phyloP scores from a whole-genome alignment of 345 rosid genomes.

The Ailanthus altissimus region DNA sequence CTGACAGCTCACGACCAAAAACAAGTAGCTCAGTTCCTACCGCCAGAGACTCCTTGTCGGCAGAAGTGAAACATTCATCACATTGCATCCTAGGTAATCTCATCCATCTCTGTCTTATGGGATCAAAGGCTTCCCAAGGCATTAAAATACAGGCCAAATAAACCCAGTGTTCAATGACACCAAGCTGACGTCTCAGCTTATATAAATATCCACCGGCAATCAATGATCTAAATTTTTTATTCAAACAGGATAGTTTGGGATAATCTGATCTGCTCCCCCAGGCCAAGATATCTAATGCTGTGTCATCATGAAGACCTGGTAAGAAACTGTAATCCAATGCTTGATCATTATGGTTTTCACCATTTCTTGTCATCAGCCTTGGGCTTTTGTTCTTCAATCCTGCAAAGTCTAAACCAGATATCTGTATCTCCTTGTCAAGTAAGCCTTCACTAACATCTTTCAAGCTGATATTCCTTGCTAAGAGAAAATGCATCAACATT shows the following conservation, averaged over 20 bases:
- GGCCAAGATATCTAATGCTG: slow-evolving; percentile 39
- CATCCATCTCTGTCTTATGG: slow-evolving; percentile 42
- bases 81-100: slow-evolving; percentile 43
- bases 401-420: slow-evolving; percentile 19
- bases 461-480: slow-evolving; percentile 25
- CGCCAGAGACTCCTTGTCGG: slow-evolving; percentile 54
- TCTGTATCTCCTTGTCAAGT: slow-evolving; percentile 20
- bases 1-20: slow-evolving; percentile 46
- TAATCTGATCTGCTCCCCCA: slow-evolving; percentile 42
- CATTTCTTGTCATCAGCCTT: slow-evolving; percentile 16
- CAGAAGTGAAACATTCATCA: slow-evolving; percentile 45
- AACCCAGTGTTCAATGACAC: slow-evolving; percentile 47
- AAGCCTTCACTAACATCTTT: slow-evolving; percentile 21
- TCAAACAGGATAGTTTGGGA: slow-evolving; percentile 39
- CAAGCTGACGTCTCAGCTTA: slow-evolving; percentile 35
- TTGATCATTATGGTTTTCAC: slow-evolving; percentile 27
- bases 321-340: slow-evolving; percentile 30
- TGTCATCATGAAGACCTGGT: slow-evolving; percentile 40
- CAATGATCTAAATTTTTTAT: slow-evolving; percentile 36
- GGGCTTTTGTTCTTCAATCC: slow-evolving; percentile 22
- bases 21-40: slow-evolving; percentile 49
- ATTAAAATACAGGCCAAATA: slow-evolving; percentile 40
- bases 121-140: slow-evolving; percentile 54
- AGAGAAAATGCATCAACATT: slow-evolving; percentile 17
- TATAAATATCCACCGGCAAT: slow-evolving; percentile 44